Evolutionary conservation across 148 eudicot genomes (phyloP).

Genomic region (Persicaria tinctoria): DNA sequence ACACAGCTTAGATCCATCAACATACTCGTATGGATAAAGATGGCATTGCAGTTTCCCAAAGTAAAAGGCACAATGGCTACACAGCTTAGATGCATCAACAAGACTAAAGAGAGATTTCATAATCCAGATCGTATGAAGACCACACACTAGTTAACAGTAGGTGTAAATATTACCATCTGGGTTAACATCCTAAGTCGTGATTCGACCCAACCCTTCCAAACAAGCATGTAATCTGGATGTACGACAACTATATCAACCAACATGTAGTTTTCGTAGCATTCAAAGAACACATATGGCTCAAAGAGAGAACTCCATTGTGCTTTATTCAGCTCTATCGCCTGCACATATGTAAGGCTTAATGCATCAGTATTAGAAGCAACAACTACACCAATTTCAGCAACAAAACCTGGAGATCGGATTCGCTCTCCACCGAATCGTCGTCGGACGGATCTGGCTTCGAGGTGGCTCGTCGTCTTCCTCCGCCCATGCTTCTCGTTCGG

Average conservation of each 20-base stretch:
- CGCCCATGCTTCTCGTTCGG: no score
- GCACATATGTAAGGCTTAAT: slow-evolving; percentile 10
- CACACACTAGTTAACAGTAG: slow-evolving; percentile 1
- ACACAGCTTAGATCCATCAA: slow-evolving; percentile 50
- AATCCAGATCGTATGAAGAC: background rate
- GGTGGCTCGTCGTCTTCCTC: no score
- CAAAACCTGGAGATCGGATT: no score
- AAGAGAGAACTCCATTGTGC: slow-evolving; percentile 56
- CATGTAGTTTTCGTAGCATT: slow-evolving; percentile 75
- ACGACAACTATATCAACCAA: slow-evolving; percentile 67
- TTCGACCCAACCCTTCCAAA: slow-evolving; percentile 97
- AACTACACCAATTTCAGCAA: no score
- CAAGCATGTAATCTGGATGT: slow-evolving; percentile 60
- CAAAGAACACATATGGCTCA: slow-evolving; percentile 73
- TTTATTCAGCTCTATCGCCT: slow-evolving; percentile 79
- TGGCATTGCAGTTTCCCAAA: slow-evolving; percentile 77
- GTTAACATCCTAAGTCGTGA: slow-evolving; percentile 82
- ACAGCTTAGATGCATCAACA: background rate
- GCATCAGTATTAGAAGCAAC: background rate
- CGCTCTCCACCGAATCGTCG: no score
- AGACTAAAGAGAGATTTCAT: background rate
- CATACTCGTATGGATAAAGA: slow-evolving; percentile 66
- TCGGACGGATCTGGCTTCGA: no score
- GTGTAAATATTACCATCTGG: slow-evolving; percentile 52
- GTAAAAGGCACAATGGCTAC: slow-evolving; percentile 16